Conservation (phyloP, 164 flowering plant species). For the Vitis cinerea region DNA sequence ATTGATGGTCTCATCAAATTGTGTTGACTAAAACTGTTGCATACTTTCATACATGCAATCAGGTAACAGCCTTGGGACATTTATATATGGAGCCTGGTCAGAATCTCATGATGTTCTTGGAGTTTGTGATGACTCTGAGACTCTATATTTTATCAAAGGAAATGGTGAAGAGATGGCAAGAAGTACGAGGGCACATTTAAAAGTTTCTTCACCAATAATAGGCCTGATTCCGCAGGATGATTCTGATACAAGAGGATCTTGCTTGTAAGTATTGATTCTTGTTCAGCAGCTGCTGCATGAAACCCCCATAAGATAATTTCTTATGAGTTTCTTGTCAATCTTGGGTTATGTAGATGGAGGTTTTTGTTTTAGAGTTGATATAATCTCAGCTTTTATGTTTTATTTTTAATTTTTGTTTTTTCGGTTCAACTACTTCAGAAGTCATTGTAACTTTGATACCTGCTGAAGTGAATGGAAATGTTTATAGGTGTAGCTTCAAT, state of each 20-base stretch:
- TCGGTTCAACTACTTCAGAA: neutral
- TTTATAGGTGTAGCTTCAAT: slow-evolving; percentile 68
- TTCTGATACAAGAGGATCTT: slow-evolving; percentile 37
- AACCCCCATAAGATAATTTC: neutral
- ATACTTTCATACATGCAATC: slow-evolving; percentile 13
- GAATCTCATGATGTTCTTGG: slow-evolving; percentile 79
- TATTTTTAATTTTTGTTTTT: neutral
- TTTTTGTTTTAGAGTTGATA: neutral
- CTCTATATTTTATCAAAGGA: slow-evolving; percentile 64
- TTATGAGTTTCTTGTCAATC: slow-evolving; percentile 1
- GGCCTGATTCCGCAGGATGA: slow-evolving; percentile 56
- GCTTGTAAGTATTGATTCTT: slow-evolving; percentile 60
- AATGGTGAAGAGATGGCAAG: slow-evolving; percentile 76
- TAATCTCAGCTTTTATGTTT: neutral
- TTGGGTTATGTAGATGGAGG: neutral
- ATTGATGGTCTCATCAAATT: no score
- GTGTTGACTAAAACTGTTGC: neutral
- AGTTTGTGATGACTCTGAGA: slow-evolving; percentile 58
- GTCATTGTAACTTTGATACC: neutral
- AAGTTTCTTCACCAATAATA: slow-evolving; percentile 47
- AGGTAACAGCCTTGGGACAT: slow-evolving; percentile 46
- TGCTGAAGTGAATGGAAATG: slow-evolving; percentile 13
- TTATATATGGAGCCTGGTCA: slow-evolving; percentile 80
- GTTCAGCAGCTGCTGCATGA: neutral
- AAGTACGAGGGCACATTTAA: slow-evolving; percentile 51